phyloP scores from a whole-genome alignment of 108 stramenopile species.

The Pseudonitzschia multiseries region DNA sequence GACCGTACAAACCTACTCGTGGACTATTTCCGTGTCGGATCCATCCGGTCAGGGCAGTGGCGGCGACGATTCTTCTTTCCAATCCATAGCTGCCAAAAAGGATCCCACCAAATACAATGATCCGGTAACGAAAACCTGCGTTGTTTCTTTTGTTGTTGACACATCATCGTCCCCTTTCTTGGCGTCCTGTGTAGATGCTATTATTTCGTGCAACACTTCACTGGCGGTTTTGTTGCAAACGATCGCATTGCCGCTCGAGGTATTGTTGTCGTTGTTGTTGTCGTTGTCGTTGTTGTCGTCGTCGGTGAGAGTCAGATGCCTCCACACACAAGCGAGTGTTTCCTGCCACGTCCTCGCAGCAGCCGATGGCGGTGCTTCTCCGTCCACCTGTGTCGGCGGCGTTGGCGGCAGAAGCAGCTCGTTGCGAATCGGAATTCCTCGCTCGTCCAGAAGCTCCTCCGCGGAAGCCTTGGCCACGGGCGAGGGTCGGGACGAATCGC shows the following conservation, averaged over 20 bases:
- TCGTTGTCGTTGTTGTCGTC: not conserved
- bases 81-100: conserved; percentile 28
- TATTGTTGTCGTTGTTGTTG: not conserved
- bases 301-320: conserved; percentile 18
- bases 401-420: not conserved
- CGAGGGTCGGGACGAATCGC: conserved; percentile 70
- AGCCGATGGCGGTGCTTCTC: not conserved
- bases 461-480: conserved; percentile 52
- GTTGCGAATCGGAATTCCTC: conserved; percentile 21
- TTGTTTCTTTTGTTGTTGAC: not conserved
- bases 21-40: too few species aligned
- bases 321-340: conserved; percentile 50
- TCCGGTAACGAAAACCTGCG: conserved; percentile 72
- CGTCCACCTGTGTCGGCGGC: conserved; percentile 1
- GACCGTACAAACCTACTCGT: too few species aligned
- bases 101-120: conserved; percentile 80
- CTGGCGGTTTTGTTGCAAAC: conserved; percentile 27
- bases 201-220: conserved; percentile 8
- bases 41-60: not conserved
- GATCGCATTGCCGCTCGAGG: too few species aligned
- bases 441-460: conserved; percentile 38
- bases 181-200: not conserved
- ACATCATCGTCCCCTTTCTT: not conserved
- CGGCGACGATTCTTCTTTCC: conserved; percentile 31
- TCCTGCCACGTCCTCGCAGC: conserved; percentile 46